phyloP scores from a whole-genome alignment of 1,139 yeast genomes.

The Petasospora fabianii region DNA sequence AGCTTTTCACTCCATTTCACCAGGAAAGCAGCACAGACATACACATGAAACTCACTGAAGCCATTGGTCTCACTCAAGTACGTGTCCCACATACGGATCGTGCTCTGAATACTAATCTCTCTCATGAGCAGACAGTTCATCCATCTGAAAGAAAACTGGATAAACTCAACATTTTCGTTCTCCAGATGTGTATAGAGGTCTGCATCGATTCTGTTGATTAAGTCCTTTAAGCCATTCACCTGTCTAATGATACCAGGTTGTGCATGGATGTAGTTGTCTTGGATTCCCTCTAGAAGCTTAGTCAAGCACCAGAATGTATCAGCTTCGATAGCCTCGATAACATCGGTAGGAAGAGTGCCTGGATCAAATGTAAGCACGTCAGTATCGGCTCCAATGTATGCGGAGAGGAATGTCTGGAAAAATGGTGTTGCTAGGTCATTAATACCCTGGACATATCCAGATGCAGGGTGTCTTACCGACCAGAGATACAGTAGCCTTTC shows the following conservation, averaged over 20 bases:
- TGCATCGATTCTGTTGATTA: constrained; percentile 76
- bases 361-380: constrained; percentile 62
- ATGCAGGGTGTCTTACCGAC: constrained; percentile 97
- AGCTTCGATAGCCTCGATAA: constrained; percentile 70
- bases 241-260: constrained; percentile 97
- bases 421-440: constrained; percentile 94
- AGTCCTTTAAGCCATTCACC: constrained; percentile 72
- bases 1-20: constrained; percentile 80
- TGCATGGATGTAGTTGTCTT: constrained; percentile 94
- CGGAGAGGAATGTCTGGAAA: constrained; percentile 77
- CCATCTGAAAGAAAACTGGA: constrained; percentile 96
- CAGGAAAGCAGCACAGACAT: constrained; percentile 97
- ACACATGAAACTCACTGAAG: constrained; percentile 88
- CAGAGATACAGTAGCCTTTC: constrained; percentile 83
- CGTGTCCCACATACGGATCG: constrained; percentile 97
- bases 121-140: constrained; percentile 97
- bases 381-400: constrained; percentile 47
- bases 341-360: constrained; percentile 48
- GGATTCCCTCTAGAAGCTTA: constrained; percentile 84
- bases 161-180: constrained; percentile 79
- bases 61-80: constrained; percentile 88
- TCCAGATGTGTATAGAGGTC: constrained; percentile 72
- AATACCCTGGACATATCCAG: constrained; percentile 99
- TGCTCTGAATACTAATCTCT: constrained; percentile 72
- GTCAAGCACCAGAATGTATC: constrained; percentile 97